A percentile compares a stretch with the other conserved stretches of the same genome.
Evolutionary conservation across 1,284 basidiomycete species (phyloP).

Genomic region (Boletellus deceptivus): DNA sequence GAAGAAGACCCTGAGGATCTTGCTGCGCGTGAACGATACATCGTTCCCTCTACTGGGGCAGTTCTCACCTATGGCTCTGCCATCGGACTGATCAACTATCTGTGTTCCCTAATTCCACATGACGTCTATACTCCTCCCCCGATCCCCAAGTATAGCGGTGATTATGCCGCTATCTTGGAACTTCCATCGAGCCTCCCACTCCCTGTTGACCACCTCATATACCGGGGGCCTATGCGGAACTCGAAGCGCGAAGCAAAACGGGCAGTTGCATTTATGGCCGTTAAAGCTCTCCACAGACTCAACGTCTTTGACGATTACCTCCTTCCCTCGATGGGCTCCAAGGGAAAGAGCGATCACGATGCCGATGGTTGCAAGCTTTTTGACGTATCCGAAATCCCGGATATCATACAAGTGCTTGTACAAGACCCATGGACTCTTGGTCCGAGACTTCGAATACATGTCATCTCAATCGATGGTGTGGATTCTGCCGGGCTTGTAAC

Average conservation of each 20-base stretch:
- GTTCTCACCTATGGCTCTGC: constrained; percentile 74
- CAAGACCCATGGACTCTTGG: constrained; percentile 65
- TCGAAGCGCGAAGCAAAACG: constrained; percentile 80
- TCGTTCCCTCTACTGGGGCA: constrained; percentile 69
- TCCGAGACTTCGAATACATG: constrained; percentile 58
- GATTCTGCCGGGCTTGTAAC: constrained; percentile 58
- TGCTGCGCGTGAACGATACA: constrained; percentile 64
- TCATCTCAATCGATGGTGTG: constrained; percentile 49
- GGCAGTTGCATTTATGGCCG: constrained; percentile 74
- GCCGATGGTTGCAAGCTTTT: constrained; percentile 46
- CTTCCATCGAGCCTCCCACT: constrained; percentile 72
- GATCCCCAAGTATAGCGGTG: constrained; percentile 59
- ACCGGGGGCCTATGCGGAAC: constrained; percentile 52
- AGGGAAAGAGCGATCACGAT: constrained; percentile 47
- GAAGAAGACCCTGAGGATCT: constrained; percentile 55
- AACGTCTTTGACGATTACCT: constrained; percentile 79
- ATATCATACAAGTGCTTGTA: constrained; percentile 54
- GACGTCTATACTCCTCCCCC: constrained; percentile 64
- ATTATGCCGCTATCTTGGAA: constrained; percentile 54
- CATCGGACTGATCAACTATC: constrained; percentile 63
- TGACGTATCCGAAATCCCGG: constrained; percentile 45
- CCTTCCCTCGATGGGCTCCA: constrained; percentile 53
- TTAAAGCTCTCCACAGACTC: constrained; percentile 62
- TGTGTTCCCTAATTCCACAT: constrained; percentile 72
- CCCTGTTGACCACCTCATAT: constrained; percentile 48